Percentiles rank a stretch among this genome's conserved stretches.
These are phyloP conservation scores for Murraya koenigii DNA, from an alignment of 345 rosid species.

Conservation along the genomic window DNA sequence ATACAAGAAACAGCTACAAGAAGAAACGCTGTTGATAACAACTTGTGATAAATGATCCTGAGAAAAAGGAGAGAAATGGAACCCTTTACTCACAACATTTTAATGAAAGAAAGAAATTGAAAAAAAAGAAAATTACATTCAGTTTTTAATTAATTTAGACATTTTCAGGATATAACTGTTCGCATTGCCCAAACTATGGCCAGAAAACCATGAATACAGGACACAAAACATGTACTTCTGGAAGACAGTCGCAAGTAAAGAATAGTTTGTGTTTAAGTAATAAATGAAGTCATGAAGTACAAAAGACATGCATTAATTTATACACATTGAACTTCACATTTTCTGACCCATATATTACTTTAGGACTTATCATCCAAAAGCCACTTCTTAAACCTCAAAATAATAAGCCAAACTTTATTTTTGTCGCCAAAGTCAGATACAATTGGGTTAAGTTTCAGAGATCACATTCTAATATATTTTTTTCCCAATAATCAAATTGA, in stretches of 20 bases:
- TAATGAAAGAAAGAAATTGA: neutral
- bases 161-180: neutral
- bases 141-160: neutral
- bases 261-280: neutral
- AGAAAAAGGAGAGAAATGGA: neutral
- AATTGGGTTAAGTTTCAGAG: neutral
- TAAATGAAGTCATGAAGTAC: neutral
- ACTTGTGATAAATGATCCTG: neutral
- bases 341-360: neutral
- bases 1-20: neutral
- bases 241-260: neutral
- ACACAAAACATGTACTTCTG: neutral
- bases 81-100: neutral
- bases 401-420: too few species aligned
- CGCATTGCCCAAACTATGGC: neutral
- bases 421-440: neutral
- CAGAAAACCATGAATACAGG: neutral
- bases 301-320: neutral
- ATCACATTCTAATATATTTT: neutral
- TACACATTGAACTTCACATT: neutral
- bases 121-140: neutral
- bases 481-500: too few species aligned
- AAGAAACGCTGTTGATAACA: neutral
- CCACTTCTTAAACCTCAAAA: neutral
- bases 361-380: neutral